Evolutionary conservation across 208 protist genomes (phyloP), one percentile per base, ranked within the genome.

Genomic region (Wallacemonas collosoma): DNA sequence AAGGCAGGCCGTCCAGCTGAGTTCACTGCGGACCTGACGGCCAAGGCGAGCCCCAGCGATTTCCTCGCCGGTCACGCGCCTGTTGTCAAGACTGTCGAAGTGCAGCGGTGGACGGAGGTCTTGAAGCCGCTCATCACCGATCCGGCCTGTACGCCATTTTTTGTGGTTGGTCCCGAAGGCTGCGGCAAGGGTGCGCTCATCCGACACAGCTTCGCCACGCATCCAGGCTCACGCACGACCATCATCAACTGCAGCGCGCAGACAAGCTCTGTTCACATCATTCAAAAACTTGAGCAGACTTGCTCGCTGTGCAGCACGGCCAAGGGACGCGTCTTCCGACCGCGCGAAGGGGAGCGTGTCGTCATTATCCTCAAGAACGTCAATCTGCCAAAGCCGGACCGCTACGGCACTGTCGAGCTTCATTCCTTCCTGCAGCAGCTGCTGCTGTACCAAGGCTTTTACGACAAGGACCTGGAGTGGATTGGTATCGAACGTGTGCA

Each of bases 341-440:
- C 98, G 14, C 97, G 95, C 55, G 93, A 98, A 15, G 90, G 88
- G 39, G 97, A 99, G 44, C 83, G 94, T 17, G 80, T 99, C 8
- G 88, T 99, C 0, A 75, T 99, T 26, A 89, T 98, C 68, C 74
- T 99, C 36, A 98, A 98, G 85, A 98, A 99, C 83, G 82, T 99
- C 38, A 99, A 99, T 80, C 82, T 99, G 39, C 97, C 98, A 35
- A 98, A 97, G 80, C 97, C 98, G 14, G 98, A 99, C 85, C 97
- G 94, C 78, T 99, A 99, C 86, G 97, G 94, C 75, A 99, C 98
- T 2, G 93, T 98, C 7, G 89, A 99, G 84, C 87, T 99, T 38
- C 96, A 99, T 74, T 93, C 95, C 17, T 99, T 99, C 78, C 76
- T 99, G 63, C 96, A 99, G 85, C 98, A 99, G 88, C 72, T 99